phyloP scores from a whole-genome alignment of 495 filamentous ascomycete species.

The Penicillium chermesinum region DNA sequence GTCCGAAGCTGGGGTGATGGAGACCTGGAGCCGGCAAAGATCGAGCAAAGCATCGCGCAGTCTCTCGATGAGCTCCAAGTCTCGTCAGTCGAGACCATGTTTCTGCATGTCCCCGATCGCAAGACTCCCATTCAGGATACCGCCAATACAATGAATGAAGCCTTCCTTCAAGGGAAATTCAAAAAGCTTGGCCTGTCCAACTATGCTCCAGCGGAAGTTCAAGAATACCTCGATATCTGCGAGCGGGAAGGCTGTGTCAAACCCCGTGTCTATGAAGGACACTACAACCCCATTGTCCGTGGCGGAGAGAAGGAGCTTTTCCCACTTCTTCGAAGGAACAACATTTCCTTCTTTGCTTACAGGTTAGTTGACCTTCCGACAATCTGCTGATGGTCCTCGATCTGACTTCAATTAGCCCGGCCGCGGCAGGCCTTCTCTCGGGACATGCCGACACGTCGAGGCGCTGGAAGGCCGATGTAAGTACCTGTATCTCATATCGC shows the following conservation, averaged over 20 bases:
- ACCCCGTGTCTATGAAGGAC: conserved; percentile 53
- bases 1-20: not conserved
- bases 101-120: conserved; percentile 77
- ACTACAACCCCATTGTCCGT: conserved; percentile 40
- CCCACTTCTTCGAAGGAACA: not conserved
- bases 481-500: not conserved
- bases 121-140: conserved; percentile 70
- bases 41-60: not conserved
- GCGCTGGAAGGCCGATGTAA: not conserved
- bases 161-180: conserved; percentile 81
- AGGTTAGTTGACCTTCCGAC: not conserved
- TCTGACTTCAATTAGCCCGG: not conserved
- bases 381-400: not conserved
- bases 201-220: conserved; percentile 80
- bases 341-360: not conserved
- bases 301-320: not conserved
- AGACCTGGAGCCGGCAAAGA: not conserved
- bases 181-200: conserved; percentile 72
- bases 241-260: conserved; percentile 63
- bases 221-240: conserved; percentile 74
- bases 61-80: not conserved
- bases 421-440: not conserved
- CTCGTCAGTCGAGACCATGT: conserved; percentile 31
- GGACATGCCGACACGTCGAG: not conserved
- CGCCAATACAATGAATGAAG: conserved; percentile 62